Conservation (phyloP, 2,329 filamentous ascomycete species). For the Cryphonectria radicalis region DNA sequence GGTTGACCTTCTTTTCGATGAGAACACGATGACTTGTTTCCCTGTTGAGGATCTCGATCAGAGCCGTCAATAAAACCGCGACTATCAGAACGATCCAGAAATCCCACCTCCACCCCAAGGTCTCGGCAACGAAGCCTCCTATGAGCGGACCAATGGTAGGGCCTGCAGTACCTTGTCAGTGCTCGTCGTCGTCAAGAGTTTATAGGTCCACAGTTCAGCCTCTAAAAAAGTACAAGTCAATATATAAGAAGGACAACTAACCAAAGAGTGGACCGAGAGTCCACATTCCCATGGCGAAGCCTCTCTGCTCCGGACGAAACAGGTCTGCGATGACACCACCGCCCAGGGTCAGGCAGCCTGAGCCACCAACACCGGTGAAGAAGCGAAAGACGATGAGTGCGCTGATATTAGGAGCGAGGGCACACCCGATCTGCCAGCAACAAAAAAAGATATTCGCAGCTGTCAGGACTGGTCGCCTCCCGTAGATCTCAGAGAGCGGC, state of each 20-base stretch:
- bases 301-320: slow-evolving; percentile 51
- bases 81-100: slow-evolving; percentile 58
- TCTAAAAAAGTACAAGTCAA: neutral
- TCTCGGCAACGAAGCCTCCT: slow-evolving; percentile 54
- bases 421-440: slow-evolving; percentile 67
- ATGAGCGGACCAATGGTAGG: slow-evolving; percentile 53
- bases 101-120: slow-evolving; percentile 57
- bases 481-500: slow-evolving; percentile 67
- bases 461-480: slow-evolving; percentile 60
- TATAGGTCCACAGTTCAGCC: neutral
- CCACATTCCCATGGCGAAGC: slow-evolving; percentile 55
- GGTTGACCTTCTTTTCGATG: slow-evolving; percentile 52
- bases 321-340: slow-evolving; percentile 60
- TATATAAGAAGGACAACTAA: slow-evolving; percentile 16
- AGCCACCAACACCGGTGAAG: slow-evolving; percentile 62
- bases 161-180: slow-evolving; percentile 30
- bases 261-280: slow-evolving; percentile 50
- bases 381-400: slow-evolving; percentile 64
- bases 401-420: slow-evolving; percentile 57
- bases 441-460: slow-evolving; percentile 64
- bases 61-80: slow-evolving; percentile 39
- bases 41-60: slow-evolving; percentile 47
- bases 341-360: slow-evolving; percentile 57
- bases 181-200: neutral
- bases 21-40: slow-evolving; percentile 57